Conservation (phyloP, 371 early-diverging fungal genomes). For the Mucor circinelloides region DNA sequence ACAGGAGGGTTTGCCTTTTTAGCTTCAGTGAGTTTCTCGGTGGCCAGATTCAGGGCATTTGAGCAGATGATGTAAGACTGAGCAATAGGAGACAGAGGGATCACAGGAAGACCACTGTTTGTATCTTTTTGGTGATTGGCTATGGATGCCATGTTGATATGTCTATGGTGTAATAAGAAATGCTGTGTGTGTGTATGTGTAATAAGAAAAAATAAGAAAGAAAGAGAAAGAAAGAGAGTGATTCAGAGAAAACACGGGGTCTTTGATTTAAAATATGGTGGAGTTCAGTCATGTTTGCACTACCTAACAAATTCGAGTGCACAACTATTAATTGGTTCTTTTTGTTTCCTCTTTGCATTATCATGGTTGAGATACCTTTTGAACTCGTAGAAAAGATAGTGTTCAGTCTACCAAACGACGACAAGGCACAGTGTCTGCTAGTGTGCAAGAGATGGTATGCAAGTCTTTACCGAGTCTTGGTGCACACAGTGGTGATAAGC, state of each 20-base stretch:
- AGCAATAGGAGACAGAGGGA: constrained; percentile 31
- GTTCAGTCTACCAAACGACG: background rate
- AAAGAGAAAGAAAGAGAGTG: background rate
- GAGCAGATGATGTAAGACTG: constrained; percentile 24
- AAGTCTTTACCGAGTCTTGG: background rate
- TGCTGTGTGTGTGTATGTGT: background rate
- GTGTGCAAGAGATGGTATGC: background rate
- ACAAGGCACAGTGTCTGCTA: background rate
- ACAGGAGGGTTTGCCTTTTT: constrained; percentile 25
- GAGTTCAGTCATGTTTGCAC: background rate
- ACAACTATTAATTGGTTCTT: background rate
- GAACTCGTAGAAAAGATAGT: constrained; percentile 11
- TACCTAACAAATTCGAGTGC: background rate
- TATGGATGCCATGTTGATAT: background rate
- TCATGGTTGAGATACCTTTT: constrained; percentile 1
- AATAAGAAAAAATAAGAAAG: background rate
- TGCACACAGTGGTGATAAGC: background rate
- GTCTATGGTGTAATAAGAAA: background rate
- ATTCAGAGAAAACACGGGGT: background rate
- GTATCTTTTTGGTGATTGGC: constrained; percentile 1
- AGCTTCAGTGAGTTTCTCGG: constrained; percentile 28
- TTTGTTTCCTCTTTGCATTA: background rate
- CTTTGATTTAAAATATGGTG: background rate
- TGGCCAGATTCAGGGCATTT: constrained; percentile 24
- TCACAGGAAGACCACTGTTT: constrained; percentile 23